A percentile compares a stretch with the other conserved stretches of the same genome.
Conservation (phyloP, 495 filamentous ascomycete species). For the Aspergillus indologenus region DNA sequence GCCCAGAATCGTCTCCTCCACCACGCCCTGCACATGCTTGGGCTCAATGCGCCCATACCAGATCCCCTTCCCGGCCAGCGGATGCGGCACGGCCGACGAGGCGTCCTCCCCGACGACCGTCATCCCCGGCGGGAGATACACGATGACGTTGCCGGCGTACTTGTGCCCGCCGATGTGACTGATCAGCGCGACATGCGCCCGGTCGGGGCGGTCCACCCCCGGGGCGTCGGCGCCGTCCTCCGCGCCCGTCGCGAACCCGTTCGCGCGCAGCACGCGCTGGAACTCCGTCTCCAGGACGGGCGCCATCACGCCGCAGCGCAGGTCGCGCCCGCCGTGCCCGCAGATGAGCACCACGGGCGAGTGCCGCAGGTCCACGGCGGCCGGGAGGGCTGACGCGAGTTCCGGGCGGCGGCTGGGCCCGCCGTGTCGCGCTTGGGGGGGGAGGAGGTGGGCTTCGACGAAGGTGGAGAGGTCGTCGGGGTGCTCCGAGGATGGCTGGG, state of each 20-base stretch:
- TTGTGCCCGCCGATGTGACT: conserved; percentile 93
- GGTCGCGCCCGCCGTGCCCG: conserved; percentile 75
- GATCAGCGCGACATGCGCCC: conserved; percentile 66
- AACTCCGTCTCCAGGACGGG: conserved; percentile 71
- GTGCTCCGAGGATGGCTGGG: conserved; percentile 5
- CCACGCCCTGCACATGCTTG: conserved; percentile 79
- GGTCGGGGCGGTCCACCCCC: conserved; percentile 27
- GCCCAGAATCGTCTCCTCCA: conserved; percentile 71
- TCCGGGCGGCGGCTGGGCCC: conserved; percentile 31
- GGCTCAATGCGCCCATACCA: conserved; percentile 94
- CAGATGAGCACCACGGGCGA: conserved; percentile 75
- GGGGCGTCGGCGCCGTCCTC: conserved; percentile 9
- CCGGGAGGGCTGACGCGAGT: conserved; percentile 35
- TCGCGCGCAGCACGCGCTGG: conserved; percentile 40
- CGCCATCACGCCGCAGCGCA: conserved; percentile 75
- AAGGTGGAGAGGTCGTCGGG: conserved; percentile 31
- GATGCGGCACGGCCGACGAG: conserved; percentile 28
- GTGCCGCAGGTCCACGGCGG: conserved; percentile 55
- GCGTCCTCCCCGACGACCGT: conserved; percentile 11
- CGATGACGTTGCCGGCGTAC: conserved; percentile 88
- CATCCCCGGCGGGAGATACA: conserved; percentile 72
- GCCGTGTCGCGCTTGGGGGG: conserved; percentile 35
- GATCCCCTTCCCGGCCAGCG: conserved; percentile 75
- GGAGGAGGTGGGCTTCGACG: conserved; percentile 44
- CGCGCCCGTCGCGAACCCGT: conserved; percentile 28